These are phyloP conservation scores for Lactifluus hygrophoroides DNA, from an alignment of 768 basidiomycete species.

Conservation along the genomic window DNA sequence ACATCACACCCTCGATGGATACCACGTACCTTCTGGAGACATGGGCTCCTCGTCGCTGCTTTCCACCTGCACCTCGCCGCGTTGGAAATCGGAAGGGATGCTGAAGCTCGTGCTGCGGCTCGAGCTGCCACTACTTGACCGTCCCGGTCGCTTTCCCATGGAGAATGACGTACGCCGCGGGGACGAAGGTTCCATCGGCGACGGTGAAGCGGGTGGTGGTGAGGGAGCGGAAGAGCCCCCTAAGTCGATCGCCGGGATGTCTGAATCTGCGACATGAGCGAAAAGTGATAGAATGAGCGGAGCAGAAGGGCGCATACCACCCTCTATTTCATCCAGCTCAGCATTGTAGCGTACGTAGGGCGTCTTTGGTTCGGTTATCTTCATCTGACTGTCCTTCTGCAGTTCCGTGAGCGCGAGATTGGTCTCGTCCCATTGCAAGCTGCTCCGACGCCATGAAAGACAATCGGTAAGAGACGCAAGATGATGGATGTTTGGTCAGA, in stretches of 20 bases:
- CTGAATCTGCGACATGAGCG: slow-evolving; percentile 31
- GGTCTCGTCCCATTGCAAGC: slow-evolving; percentile 91
- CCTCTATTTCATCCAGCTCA: slow-evolving; percentile 75
- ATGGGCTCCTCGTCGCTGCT: slow-evolving; percentile 51
- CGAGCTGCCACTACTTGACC: slow-evolving; percentile 52
- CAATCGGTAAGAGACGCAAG: not conserved
- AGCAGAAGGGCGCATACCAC: slow-evolving; percentile 46
- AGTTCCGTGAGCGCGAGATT: slow-evolving; percentile 89
- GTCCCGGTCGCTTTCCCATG: slow-evolving; percentile 44
- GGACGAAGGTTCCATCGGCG: slow-evolving; percentile 34
- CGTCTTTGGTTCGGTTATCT: slow-evolving; percentile 97
- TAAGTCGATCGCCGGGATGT: slow-evolving; percentile 76
- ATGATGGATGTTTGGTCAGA: not conserved
- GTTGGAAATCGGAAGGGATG: slow-evolving; percentile 39
- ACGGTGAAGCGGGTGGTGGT: slow-evolving; percentile 11
- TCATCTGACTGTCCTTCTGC: slow-evolving; percentile 94
- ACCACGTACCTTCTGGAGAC: slow-evolving; percentile 73
- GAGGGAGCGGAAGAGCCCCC: slow-evolving; percentile 28
- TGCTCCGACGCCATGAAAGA: slow-evolving; percentile 29
- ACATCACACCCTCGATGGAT: not conserved
- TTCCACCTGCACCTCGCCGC: slow-evolving; percentile 52
- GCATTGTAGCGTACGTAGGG: slow-evolving; percentile 90
- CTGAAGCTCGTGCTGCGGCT: slow-evolving; percentile 67
- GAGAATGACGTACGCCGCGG: slow-evolving; percentile 71
- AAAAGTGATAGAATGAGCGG: not conserved